Evolutionary conservation across 495 filamentous ascomycete genomes (phyloP).

Genomic region (Neurospora pannonica): DNA sequence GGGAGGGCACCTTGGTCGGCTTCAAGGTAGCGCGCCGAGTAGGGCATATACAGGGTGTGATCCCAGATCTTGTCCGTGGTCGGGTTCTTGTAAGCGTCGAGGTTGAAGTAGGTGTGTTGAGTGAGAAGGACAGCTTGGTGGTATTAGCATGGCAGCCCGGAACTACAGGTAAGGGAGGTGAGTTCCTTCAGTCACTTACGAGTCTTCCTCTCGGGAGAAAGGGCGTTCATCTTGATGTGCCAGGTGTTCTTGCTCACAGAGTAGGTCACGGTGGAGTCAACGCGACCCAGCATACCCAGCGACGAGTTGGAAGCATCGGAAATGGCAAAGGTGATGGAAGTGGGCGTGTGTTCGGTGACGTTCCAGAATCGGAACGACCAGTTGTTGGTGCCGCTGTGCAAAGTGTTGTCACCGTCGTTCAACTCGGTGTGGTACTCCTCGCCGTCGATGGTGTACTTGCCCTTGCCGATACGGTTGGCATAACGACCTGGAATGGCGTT

Average conservation of each 20-base stretch:
- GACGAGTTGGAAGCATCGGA: conserved; percentile 54
- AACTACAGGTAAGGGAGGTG: background rate
- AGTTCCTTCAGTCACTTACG: conserved; percentile 23
- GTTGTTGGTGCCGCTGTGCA: conserved; percentile 52
- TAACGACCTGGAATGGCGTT: conserved; percentile 46
- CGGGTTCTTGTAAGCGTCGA: conserved; percentile 62
- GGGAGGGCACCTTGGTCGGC: conserved; percentile 63
- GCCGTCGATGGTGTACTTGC: conserved; percentile 41
- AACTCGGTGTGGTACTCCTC: conserved; percentile 38
- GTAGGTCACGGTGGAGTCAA: conserved; percentile 67
- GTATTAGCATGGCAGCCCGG: conserved; percentile 27
- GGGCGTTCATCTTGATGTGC: conserved; percentile 45
- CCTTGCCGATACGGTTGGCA: conserved; percentile 48
- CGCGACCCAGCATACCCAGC: conserved; percentile 62
- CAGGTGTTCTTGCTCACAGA: conserved; percentile 42
- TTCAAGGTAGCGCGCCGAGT: conserved; percentile 58
- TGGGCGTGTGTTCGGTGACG: conserved; percentile 43
- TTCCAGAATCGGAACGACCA: conserved; percentile 48
- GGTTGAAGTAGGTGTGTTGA: conserved; percentile 82
- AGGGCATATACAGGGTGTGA: conserved; percentile 61
- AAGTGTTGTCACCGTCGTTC: conserved; percentile 49
- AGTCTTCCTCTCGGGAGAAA: conserved; percentile 39
- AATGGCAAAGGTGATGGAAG: conserved; percentile 73
- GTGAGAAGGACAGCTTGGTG: conserved; percentile 56
- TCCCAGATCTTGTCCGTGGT: conserved; percentile 54